Evolutionary conservation across 495 filamentous ascomycete genomes (phyloP).

Genomic region (Thermothielavioides terrestris): DNA sequence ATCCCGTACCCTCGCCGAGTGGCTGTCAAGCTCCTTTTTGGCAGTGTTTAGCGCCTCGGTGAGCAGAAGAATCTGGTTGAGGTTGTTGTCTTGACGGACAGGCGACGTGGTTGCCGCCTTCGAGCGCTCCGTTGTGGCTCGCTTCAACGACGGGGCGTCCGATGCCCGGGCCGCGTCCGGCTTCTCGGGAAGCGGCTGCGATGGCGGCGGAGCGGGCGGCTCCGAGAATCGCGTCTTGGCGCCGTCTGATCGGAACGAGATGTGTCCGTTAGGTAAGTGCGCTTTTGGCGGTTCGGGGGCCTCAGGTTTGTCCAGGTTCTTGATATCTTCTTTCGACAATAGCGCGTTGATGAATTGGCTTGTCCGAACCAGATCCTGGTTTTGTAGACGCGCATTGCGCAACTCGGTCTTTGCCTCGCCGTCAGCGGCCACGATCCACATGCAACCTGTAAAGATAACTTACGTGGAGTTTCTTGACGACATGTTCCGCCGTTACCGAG

Average conservation of each 20-base stretch:
- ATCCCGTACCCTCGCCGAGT: conserved; percentile 68
- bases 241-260: conserved; percentile 43
- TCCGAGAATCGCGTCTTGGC: conserved; percentile 71
- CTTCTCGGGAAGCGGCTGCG: conserved; percentile 85
- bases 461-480: conserved; percentile 89
- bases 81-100: conserved; percentile 52
- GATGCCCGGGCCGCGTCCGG: conserved; percentile 57
- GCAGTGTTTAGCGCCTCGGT: conserved; percentile 73
- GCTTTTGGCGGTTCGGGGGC: conserved; percentile 35
- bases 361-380: conserved; percentile 72
- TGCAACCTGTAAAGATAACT: conserved; percentile 26
- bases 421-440: background rate
- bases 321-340: conserved; percentile 62
- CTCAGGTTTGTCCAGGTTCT: conserved; percentile 48
- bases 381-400: conserved; percentile 77
- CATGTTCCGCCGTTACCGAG: conserved; percentile 85
- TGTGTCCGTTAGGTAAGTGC: conserved; percentile 33
- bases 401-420: conserved; percentile 62
- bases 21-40: conserved; percentile 72
- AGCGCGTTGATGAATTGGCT: conserved; percentile 70
- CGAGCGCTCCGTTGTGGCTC: conserved; percentile 65
- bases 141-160: conserved; percentile 52
- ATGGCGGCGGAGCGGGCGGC: conserved; percentile 82
- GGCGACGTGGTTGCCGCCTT: conserved; percentile 53
- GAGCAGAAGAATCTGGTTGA: conserved; percentile 67